Base-by-base conservation (phyloP, 345 rosid species). In the Brassica incana region DNA sequence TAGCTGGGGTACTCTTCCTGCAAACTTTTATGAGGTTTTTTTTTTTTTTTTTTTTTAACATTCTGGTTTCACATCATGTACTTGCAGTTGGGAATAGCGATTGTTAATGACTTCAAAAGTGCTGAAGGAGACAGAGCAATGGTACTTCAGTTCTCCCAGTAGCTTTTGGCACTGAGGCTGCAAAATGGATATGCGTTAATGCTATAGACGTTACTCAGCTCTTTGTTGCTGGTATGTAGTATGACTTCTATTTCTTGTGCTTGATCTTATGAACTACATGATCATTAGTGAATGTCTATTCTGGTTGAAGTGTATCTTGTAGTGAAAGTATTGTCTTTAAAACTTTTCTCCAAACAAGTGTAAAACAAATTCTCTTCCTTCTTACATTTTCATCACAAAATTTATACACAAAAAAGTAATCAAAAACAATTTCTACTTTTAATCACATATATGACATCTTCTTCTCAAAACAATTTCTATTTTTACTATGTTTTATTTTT, bases 171-270 rank as follows among this genome's bases (percentile, higher is more conserved):
- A 84, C 96, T 75, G 99, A 95, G 83, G 84, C 96, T 78, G 99
- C 99, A 10, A 95, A 95, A 84, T 95, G 99, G 99, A 95, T 95
- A 14, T 90, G 99, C 82, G 98, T 93, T 71, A 92, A 97, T n/a
- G 98, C 98, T 56, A 91, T 95, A 27, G 97, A 95, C 86, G 72
- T 95, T 78, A 95, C 99, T 62, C 99, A 95, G 80, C 56, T 92
- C 83, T 93, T 98, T 65, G 88, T 93, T 38, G 98, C 97, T 32
- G 99, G 99, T 95, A 91, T 56, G 73, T 74, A 60, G 6, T 23
- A 23, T 23, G 25, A 23, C 25, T 23, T 23, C 25, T 23, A 18
- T 56, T 30, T 58, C 25, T 40, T 56, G 35, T 50, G 14, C 5
- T 23, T 71, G 0, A 45, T 60, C 65, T 48, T 48, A 45, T 69